These are phyloP conservation scores for Epichloe hybrida DNA, from an alignment of 2,329 filamentous ascomycete genomes.

Conservation along the genomic window DNA sequence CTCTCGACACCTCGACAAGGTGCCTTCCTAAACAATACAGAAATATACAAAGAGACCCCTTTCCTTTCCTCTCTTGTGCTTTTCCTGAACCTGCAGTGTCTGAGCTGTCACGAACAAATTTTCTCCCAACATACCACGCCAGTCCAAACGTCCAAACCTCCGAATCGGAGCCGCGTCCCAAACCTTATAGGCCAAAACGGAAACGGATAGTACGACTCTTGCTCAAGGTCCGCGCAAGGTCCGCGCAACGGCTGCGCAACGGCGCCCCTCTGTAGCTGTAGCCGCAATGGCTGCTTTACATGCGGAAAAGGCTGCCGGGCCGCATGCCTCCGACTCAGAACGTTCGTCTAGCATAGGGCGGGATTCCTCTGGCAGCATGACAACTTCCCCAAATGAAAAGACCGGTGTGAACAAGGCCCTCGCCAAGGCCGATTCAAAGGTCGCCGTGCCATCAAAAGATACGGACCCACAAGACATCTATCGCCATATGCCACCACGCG, in stretches of 20 bases:
- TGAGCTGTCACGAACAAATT: not conserved
- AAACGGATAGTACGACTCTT: not conserved
- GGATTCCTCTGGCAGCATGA: constrained; percentile 4
- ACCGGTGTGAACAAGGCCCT: constrained; percentile 3
- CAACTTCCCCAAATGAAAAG: constrained; percentile 1
- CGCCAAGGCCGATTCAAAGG: constrained; percentile 8
- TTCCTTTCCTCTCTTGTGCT: not conserved
- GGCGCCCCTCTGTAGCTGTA: not conserved
- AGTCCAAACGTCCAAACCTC: not conserved
- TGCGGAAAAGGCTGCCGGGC: constrained; percentile 1
- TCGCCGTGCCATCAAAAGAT: constrained; percentile 13
- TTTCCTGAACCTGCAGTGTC: not conserved
- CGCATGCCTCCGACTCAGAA: constrained; percentile 1
- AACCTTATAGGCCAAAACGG: not conserved
- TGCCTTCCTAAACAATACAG: not conserved
- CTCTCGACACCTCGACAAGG: no score
- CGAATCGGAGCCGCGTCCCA: not conserved
- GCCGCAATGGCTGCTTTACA: constrained; percentile 3
- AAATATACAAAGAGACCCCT: no score
- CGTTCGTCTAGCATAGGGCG: constrained; percentile 1
- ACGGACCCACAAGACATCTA: constrained; percentile 39
- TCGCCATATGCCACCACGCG: constrained; percentile 48
- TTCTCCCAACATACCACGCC: not conserved
- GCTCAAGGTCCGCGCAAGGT: not conserved
- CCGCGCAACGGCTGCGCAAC: not conserved